Percentiles rank a stretch among this genome's conserved stretches.
phyloP scores from a whole-genome alignment of 2,329 filamentous ascomycete species.

The Aspergillus udagawae region DNA sequence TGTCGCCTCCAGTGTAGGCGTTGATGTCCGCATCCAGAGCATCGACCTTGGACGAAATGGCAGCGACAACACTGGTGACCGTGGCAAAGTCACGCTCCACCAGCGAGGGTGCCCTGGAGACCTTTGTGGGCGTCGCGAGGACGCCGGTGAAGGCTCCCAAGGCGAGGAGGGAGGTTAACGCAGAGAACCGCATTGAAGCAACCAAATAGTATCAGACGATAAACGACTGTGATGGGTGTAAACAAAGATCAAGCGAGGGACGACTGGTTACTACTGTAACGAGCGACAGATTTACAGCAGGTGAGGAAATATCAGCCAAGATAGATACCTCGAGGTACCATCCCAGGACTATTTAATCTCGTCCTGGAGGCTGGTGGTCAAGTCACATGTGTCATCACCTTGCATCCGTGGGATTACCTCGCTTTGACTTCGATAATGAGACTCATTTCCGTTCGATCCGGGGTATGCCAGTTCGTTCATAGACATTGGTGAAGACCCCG shows the following conservation, averaged over 20 bases:
- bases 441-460: neutral
- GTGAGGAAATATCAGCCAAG: neutral
- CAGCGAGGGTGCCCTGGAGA: conserved; percentile 2
- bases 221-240: neutral
- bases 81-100: conserved; percentile 13
- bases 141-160: conserved; percentile 8
- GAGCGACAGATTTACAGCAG: neutral
- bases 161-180: conserved; percentile 3
- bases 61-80: conserved; percentile 10
- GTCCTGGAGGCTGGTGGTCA: neutral
- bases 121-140: conserved; percentile 11
- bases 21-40: conserved; percentile 17
- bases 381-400: neutral
- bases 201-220: neutral
- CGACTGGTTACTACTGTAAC: neutral
- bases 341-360: neutral
- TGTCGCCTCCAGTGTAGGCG: conserved; percentile 17
- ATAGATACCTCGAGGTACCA: neutral
- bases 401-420: neutral
- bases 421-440: neutral
- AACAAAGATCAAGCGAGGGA: neutral
- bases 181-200: neutral
- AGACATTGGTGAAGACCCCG: neutral
- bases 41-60: conserved; percentile 10
- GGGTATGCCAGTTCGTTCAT: neutral